Base-by-base conservation (phyloP, 768 basidiomycete genomes). In the Kwoniella dejecticola region DNA sequence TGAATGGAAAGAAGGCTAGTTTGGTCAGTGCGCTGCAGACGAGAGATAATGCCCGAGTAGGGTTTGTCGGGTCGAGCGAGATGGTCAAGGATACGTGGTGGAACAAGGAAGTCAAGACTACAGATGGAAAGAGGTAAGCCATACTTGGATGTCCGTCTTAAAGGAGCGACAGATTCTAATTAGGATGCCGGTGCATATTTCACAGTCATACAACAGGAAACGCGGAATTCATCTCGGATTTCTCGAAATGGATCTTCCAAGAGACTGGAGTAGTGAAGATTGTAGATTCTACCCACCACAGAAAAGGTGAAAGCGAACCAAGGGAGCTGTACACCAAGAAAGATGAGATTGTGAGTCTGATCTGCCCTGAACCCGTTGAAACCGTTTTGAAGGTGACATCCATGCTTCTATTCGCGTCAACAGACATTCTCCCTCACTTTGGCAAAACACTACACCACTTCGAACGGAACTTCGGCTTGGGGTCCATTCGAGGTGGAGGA, bases 11-110 rank as follows among this genome's bases (percentile, higher is more conserved):
- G 63, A 82, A 84, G 41, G 82, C 93, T 33, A 83, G 85, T 44
- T 80, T 96, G 26, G 91, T 93, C 26, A 88, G 88, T 5, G 94
- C 91, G 5, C 90, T 98, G 83, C 96, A 99, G 78, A 85, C 91
- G 2, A 80, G 82, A 21, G 85, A 85, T 60, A 90, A 88, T 65
- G 87, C 87, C 0, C 84, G 95, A 12, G 84, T 88, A 29, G 85
- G 87, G 4, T 95, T 90, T 81, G 83, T 88, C 4, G 95, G 95
- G 4, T 87, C 91, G 24, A 83, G 87, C 7, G 88, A 89, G 6
- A 64, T 93, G 53, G 88, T 98, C 79, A 86, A 84, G 26, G 88
- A 99, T 72, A 85, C 85, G 59, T 88, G 85, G 60, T 86, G 85
- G 4, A 82, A 82, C 46, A 89, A 87, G 71, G 82, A 84, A 36